A percentile compares a stretch with the other conserved stretches of the same genome.
phyloP scores from a whole-genome alignment of 257 asterid genomes.

The Anisodus tanguticus region DNA sequence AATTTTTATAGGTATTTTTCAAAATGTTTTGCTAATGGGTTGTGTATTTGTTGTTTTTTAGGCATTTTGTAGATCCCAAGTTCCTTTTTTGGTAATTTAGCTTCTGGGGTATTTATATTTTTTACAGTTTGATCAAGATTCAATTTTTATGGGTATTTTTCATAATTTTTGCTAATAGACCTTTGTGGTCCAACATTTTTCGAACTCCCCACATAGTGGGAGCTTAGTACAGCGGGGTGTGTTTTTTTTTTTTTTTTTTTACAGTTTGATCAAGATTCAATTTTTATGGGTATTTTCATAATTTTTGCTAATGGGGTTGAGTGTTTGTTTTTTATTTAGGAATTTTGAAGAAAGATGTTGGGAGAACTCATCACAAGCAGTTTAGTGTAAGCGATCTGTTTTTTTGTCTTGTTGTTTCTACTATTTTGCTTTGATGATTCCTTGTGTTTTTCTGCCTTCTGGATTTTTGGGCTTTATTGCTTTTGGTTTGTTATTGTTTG shows the following conservation, averaged over 20 bases:
- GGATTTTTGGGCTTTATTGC: not conserved
- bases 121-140: not conserved
- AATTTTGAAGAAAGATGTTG: slow-evolving; percentile 60
- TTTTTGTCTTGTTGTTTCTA: not conserved
- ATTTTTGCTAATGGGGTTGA: not conserved
- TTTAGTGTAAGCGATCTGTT: slow-evolving; percentile 55
- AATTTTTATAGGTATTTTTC: too few relatives aligned
- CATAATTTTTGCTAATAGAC: not conserved
- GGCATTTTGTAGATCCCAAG: slow-evolving; percentile 30
- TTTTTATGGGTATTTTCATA: not conserved
- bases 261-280: not conserved
- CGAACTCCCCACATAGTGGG: too few relatives aligned
- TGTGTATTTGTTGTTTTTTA: not conserved
- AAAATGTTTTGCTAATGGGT: too few relatives aligned
- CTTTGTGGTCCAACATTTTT: too few relatives aligned
- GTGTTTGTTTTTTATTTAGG: not conserved
- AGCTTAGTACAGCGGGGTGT: too few relatives aligned
- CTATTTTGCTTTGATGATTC: slow-evolving; percentile 37
- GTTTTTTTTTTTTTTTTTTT: too few relatives aligned
- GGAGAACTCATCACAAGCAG: slow-evolving; percentile 67
- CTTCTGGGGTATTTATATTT: not conserved
- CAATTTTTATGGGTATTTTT: not conserved
- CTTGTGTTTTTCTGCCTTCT: slow-evolving; percentile 25
- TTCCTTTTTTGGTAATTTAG: slow-evolving; percentile 4
- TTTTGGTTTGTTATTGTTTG: slow-evolving; percentile 9